Evolutionary conservation across 768 basidiomycete species (phyloP).

Genomic region (Megacollybia marginata): DNA sequence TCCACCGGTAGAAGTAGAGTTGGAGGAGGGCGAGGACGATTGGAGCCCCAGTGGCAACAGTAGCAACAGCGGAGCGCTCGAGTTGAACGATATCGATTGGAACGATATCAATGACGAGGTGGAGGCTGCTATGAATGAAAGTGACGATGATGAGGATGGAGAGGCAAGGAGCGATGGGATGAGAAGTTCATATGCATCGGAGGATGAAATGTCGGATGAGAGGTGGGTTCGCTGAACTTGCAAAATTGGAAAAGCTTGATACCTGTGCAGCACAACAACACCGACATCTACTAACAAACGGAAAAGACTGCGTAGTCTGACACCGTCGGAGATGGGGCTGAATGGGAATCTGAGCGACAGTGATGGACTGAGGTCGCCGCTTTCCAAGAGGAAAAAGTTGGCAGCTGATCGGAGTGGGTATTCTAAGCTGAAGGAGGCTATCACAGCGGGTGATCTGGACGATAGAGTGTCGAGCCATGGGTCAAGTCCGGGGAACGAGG

Average conservation of each 20-base stretch:
- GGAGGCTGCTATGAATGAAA: slow-evolving; percentile 80
- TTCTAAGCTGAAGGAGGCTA: slow-evolving; percentile 62
- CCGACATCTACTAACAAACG: slow-evolving; percentile 41
- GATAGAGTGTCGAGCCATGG: slow-evolving; percentile 7
- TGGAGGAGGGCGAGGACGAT: slow-evolving; percentile 61
- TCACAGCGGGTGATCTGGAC: slow-evolving; percentile 19
- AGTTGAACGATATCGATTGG: slow-evolving; percentile 68
- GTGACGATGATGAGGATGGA: slow-evolving; percentile 52
- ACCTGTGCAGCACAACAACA: slow-evolving; percentile 25
- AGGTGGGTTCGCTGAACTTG: slow-evolving; percentile 24
- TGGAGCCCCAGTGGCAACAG: slow-evolving; percentile 6
- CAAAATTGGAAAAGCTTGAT: no score
- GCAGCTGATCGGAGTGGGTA: slow-evolving; percentile 55
- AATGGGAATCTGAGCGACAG: slow-evolving; percentile 32
- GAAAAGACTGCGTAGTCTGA: slow-evolving; percentile 66
- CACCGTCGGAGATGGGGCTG: slow-evolving; percentile 53
- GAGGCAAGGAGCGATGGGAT: slow-evolving; percentile 31
- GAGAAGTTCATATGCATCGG: slow-evolving; percentile 35
- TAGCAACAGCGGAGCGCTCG: slow-evolving; percentile 22
- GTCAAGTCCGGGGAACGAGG: slow-evolving; percentile 11
- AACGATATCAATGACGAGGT: slow-evolving; percentile 81
- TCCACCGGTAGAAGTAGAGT: slow-evolving; percentile 60
- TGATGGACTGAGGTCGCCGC: slow-evolving; percentile 53
- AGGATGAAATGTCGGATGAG: slow-evolving; percentile 52
- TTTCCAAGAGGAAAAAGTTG: slow-evolving; percentile 77